Percentiles rank a stretch among this genome's conserved stretches.
These are phyloP conservation scores for Hypericum androsaemum DNA, from an alignment of 345 rosid genomes.

Conservation along the genomic window DNA sequence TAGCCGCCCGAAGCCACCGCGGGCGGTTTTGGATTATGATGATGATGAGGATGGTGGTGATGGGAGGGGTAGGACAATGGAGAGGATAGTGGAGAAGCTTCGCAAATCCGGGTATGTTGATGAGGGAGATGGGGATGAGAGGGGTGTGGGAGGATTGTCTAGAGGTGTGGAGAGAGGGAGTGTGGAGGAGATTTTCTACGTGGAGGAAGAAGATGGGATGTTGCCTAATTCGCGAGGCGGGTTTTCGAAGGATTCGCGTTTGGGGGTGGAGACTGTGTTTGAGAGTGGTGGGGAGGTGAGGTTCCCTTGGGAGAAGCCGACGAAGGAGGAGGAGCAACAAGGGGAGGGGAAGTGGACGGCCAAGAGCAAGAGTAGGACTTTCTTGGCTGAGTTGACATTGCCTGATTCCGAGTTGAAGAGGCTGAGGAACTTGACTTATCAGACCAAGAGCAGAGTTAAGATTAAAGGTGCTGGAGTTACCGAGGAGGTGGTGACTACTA, in stretches of 20 bases:
- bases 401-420: slow-evolving; percentile 66
- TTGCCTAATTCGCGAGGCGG: slow-evolving; percentile 61
- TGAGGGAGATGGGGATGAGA: slow-evolving; percentile 19
- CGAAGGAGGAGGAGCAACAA: slow-evolving; percentile 19
- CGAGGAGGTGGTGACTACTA: slow-evolving; percentile 57
- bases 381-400: slow-evolving; percentile 64
- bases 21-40: slow-evolving; percentile 33
- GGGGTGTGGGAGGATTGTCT: slow-evolving; percentile 24
- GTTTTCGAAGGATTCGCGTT: slow-evolving; percentile 38
- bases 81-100: slow-evolving; percentile 70
- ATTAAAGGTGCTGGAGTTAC: slow-evolving; percentile 62
- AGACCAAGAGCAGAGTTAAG: slow-evolving; percentile 48
- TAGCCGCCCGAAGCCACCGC: slow-evolving; percentile 34
- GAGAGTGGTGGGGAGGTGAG: slow-evolving; percentile 42
- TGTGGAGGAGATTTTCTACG: slow-evolving; percentile 57
- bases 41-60: slow-evolving; percentile 17
- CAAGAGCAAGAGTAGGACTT: slow-evolving; percentile 45
- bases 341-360: slow-evolving; percentile 41
- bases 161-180: slow-evolving; percentile 66
- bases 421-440: slow-evolving; percentile 64
- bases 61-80: slow-evolving; percentile 55
- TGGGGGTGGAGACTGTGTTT: slow-evolving; percentile 31
- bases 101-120: slow-evolving; percentile 58
- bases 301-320: slow-evolving; percentile 82
- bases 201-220: slow-evolving; percentile 41